phyloP scores from a whole-genome alignment of 352 stramenopile genomes.

The Pythium aquatile region DNA sequence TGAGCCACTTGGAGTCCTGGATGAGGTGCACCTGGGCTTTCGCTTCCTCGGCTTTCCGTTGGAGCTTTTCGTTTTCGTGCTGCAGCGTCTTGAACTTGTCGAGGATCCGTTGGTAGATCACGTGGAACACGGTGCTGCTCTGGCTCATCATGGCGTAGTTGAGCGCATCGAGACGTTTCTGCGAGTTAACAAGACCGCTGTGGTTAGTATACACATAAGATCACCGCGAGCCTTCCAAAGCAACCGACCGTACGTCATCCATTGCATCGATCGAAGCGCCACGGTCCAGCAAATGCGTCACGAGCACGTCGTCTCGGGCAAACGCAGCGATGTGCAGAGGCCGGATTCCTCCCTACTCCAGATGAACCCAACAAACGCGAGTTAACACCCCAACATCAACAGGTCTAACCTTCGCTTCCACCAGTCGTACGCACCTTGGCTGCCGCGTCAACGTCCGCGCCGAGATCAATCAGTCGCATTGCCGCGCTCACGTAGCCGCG shows the following conservation, averaged over 20 bases:
- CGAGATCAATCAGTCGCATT: slow-evolving; percentile 23
- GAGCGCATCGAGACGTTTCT: slow-evolving; percentile 22
- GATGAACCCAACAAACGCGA: not conserved
- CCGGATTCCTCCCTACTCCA: slow-evolving; percentile 13
- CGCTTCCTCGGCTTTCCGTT: slow-evolving; percentile 21
- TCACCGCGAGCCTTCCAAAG: not conserved
- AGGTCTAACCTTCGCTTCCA: too few relatives aligned
- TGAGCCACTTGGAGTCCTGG: slow-evolving; percentile 26
- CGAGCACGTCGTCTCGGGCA: slow-evolving; percentile 22
- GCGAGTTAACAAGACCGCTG: not conserved
- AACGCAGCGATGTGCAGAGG: slow-evolving; percentile 22
- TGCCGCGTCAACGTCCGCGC: slow-evolving; percentile 20
- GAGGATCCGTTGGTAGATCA: slow-evolving; percentile 24
- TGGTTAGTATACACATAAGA: not conserved
- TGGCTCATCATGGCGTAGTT: slow-evolving; percentile 27
- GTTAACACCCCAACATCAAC: not conserved
- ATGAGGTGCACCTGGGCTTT: slow-evolving; percentile 24
- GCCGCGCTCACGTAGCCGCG: slow-evolving; percentile 24
- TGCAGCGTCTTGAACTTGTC: slow-evolving; percentile 23
- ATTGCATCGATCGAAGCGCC: slow-evolving; percentile 24
- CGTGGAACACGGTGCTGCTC: slow-evolving; percentile 24
- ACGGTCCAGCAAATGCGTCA: slow-evolving; percentile 23
- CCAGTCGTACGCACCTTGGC: slow-evolving; percentile 9
- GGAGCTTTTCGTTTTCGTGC: slow-evolving; percentile 27
- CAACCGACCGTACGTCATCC: slow-evolving; percentile 24